Conservation (phyloP, 345 rosid species). For the Iberis pinnata region DNA sequence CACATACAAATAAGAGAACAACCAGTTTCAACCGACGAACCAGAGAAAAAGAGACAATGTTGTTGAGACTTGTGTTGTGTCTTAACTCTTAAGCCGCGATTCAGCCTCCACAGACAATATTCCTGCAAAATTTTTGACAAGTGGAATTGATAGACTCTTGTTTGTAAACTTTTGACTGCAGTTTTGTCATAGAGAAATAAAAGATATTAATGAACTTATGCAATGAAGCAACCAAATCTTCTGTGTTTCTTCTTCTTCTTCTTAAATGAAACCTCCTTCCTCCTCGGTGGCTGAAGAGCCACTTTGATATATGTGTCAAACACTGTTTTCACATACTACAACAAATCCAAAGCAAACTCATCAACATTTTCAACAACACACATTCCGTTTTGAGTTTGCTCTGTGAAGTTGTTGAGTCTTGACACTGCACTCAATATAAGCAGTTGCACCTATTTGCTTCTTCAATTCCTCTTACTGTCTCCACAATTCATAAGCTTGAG, state of each 20-base stretch:
- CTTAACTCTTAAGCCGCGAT: no score
- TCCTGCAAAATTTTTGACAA: conserved; percentile 34
- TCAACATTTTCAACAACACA: background rate
- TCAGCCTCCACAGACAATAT: conserved; percentile 75
- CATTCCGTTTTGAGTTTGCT: background rate
- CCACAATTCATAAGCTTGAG: conserved; percentile 2
- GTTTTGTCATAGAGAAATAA: background rate
- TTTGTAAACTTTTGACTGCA: no score
- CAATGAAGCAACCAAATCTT: conserved; percentile 63
- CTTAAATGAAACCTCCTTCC: conserved; percentile 64
- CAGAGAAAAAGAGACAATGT: conserved; percentile 8
- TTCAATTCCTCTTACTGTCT: conserved; percentile 92
- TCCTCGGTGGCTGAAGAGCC: conserved; percentile 93
- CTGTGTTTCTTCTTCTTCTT: conserved; percentile 52
- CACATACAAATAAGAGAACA: conserved; percentile 28
- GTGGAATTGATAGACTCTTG: conserved; percentile 1
- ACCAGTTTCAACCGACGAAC: conserved; percentile 18
- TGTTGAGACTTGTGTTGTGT: conserved; percentile 3
- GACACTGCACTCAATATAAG: conserved; percentile 95
- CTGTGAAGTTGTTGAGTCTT: conserved; percentile 80
- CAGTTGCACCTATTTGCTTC: conserved; percentile 92
- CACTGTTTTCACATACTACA: conserved; percentile 87
- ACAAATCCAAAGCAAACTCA: conserved; percentile 13
- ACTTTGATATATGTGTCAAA: conserved; percentile 93
- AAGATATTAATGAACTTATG: no score